A percentile compares a stretch with the other conserved stretches of the same genome.
phyloP scores from a whole-genome alignment of 2,329 filamentous ascomycete genomes.

The Hymenoscyphus occultus region DNA sequence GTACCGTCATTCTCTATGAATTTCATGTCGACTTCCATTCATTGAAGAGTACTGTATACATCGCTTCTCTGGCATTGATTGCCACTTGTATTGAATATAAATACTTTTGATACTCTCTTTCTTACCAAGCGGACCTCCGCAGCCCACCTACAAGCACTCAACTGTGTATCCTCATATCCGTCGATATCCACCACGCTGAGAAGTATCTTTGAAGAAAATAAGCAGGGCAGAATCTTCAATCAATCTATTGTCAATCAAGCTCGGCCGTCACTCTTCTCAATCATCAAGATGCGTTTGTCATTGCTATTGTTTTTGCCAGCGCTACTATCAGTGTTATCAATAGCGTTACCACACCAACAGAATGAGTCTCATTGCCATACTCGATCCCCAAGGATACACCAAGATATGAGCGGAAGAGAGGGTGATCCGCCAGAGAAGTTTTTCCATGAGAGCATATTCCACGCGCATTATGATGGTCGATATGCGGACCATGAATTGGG shows the following conservation, averaged over 20 bases:
- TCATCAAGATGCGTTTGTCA: conserved; percentile 30
- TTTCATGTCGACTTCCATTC: not conserved
- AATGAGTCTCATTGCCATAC: conserved; percentile 35
- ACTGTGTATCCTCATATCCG: not conserved
- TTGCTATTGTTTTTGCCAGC: conserved; percentile 30
- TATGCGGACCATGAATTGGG: conserved; percentile 42
- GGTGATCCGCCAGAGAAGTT: conserved; percentile 38
- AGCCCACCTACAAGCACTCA: not conserved
- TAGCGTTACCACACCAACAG: conserved; percentile 29
- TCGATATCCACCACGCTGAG: not conserved
- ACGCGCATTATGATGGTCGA: conserved; percentile 40
- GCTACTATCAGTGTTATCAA: conserved; percentile 23
- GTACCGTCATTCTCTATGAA: not conserved
- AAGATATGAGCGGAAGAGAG: conserved; percentile 35
- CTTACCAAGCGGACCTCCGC: not conserved
- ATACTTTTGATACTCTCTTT: not conserved
- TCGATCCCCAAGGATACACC: conserved; percentile 31
- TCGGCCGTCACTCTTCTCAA: not conserved
- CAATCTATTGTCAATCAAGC: not conserved
- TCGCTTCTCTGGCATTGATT: conserved; percentile 3
- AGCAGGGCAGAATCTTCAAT: not conserved
- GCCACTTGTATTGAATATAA: not conserved
- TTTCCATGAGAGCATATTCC: conserved; percentile 36
- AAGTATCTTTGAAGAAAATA: too few relatives aligned
- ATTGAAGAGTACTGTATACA: not conserved